A percentile compares a stretch with the other conserved stretches of the same genome.
phyloP scores from a whole-genome alignment of 331 rosid species.

The Quercus phellos region DNA sequence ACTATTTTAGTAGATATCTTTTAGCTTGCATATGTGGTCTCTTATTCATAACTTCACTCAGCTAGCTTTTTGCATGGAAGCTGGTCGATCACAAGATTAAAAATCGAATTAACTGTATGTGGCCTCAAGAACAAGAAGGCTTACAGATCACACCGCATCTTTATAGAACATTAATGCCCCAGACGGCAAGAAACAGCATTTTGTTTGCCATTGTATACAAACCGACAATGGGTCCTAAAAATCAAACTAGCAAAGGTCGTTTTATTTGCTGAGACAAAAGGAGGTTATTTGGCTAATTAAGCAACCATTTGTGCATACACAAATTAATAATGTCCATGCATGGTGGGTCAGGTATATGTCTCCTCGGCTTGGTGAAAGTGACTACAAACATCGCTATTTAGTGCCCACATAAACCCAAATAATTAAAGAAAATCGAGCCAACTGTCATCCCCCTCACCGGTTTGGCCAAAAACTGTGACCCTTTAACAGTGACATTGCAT shows the following conservation, averaged over 20 bases:
- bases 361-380: slow-evolving; percentile 11
- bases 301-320: neutral
- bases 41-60: too few species aligned
- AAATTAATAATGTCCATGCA: neutral
- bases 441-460: neutral
- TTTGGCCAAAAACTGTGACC: slow-evolving; percentile 1
- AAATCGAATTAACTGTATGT: neutral
- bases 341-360: slow-evolving; percentile 25
- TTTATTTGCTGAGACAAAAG: slow-evolving; percentile 3
- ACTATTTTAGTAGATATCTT: neutral
- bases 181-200: slow-evolving; percentile 24
- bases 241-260: slow-evolving; percentile 5
- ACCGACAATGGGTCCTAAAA: neutral
- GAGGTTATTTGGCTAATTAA: neutral
- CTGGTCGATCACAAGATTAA: neutral
- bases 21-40: neutral
- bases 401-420: slow-evolving; percentile 4
- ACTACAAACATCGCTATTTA: neutral
- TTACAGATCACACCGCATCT: neutral
- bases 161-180: slow-evolving; percentile 15
- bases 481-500: neutral
- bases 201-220: slow-evolving; percentile 3
- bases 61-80: neutral
- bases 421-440: neutral
- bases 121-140: neutral